These are phyloP conservation scores for Balansia obtecta DNA, from an alignment of 2,329 filamentous ascomycete species.

Conservation along the genomic window DNA sequence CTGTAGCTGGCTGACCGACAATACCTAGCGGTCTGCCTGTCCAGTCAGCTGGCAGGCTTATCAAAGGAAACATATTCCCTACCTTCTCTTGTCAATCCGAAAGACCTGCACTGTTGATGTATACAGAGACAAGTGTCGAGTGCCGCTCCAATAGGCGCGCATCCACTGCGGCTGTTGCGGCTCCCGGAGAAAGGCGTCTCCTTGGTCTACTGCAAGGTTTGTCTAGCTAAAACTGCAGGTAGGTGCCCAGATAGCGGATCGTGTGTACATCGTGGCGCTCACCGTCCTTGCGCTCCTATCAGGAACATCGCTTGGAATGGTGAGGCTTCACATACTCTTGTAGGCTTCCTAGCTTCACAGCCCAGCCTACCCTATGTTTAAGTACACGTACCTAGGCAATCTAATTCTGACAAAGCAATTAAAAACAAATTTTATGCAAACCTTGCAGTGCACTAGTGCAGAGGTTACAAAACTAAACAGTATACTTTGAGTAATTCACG, in stretches of 20 bases:
- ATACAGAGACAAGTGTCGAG: neutral
- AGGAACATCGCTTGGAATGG: neutral
- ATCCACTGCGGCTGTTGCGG: neutral
- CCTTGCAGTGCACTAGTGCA: too few species aligned
- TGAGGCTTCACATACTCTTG: too few species aligned
- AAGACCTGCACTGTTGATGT: neutral
- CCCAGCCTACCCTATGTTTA: too few species aligned
- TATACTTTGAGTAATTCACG: too few species aligned
- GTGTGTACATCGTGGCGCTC: neutral
- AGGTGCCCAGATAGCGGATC: neutral
- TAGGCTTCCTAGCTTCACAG: too few species aligned
- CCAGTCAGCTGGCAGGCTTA: neutral
- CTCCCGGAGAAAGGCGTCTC: neutral
- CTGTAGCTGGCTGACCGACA: neutral
- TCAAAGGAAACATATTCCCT: neutral
- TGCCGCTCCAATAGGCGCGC: neutral
- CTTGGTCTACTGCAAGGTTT: neutral
- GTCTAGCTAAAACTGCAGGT: neutral
- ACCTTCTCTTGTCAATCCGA: neutral
- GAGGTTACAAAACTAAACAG: too few species aligned
- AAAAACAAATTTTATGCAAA: too few species aligned
- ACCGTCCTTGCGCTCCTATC: neutral
- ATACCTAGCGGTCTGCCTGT: neutral
- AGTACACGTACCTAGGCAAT: too few species aligned
- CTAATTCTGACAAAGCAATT: too few species aligned